Percentiles rank a stretch among this genome's conserved stretches.
Conservation (phyloP, 768 basidiomycete species). For the Mycena belliarum region DNA sequence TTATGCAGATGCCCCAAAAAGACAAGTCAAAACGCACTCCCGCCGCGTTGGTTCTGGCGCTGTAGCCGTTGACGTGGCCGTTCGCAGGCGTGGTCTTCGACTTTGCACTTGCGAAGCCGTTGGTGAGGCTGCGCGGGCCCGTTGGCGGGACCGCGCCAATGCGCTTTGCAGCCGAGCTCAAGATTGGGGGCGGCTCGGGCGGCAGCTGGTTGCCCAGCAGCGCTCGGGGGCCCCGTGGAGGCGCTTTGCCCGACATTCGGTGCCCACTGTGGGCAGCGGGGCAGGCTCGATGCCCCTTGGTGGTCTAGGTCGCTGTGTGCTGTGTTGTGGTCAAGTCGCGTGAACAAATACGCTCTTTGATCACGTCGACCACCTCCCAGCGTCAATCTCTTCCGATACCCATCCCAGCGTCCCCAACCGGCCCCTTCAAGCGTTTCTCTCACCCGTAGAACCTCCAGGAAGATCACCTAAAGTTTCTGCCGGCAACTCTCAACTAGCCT, state of each 20-base stretch:
- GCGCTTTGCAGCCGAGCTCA: slow-evolving; percentile 34
- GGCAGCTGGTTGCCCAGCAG: slow-evolving; percentile 51
- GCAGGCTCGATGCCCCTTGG: neutral
- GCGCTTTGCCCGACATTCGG: slow-evolving; percentile 74
- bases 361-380: neutral
- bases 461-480: too few species aligned
- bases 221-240: slow-evolving; percentile 74
- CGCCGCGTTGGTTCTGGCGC: slow-evolving; percentile 36
- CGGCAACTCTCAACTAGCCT: too few species aligned
- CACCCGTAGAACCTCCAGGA: too few species aligned
- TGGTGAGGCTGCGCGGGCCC: slow-evolving; percentile 62
- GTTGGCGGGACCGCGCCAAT: slow-evolving; percentile 62
- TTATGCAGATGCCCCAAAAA: neutral
- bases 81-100: neutral
- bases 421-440: too few species aligned
- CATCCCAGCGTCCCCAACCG: too few species aligned
- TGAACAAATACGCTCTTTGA: slow-evolving; percentile 11
- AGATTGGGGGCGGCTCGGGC: slow-evolving; percentile 7
- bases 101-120: slow-evolving; percentile 32
- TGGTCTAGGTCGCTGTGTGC: neutral
- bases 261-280: neutral
- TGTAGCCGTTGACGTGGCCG: slow-evolving; percentile 31
- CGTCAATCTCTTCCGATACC: neutral
- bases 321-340: slow-evolving; percentile 10
- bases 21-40: neutral